A percentile compares a stretch with the other conserved stretches of the same genome.
Evolutionary conservation across 495 filamentous ascomycete species (phyloP).

Genomic region (Elasticomyces elasticus): DNA sequence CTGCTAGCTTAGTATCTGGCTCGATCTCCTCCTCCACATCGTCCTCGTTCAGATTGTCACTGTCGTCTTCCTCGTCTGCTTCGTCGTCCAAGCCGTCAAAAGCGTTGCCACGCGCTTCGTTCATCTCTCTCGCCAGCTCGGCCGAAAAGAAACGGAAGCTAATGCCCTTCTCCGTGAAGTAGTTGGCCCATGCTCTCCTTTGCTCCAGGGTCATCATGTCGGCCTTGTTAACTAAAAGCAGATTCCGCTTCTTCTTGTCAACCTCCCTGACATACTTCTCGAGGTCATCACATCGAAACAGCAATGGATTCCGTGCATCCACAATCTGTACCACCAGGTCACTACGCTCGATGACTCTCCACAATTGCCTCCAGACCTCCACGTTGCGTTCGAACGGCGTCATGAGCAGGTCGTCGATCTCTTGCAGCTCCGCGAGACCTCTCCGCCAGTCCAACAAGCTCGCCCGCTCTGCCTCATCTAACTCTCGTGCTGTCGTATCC

Average conservation of each 20-base stretch:
- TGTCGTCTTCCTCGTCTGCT: slow-evolving; percentile 33
- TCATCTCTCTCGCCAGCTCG: slow-evolving; percentile 75
- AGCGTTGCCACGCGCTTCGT: slow-evolving; percentile 47
- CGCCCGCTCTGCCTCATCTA: slow-evolving; percentile 70
- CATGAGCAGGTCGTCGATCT: slow-evolving; percentile 88
- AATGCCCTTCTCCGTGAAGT: slow-evolving; percentile 73
- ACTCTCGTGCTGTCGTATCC: slow-evolving; percentile 66
- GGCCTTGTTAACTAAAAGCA: slow-evolving; percentile 95
- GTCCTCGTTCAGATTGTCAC: slow-evolving; percentile 18
- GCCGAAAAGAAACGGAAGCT: slow-evolving; percentile 95
- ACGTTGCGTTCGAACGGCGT: slow-evolving; percentile 97
- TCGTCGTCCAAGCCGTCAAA: slow-evolving; percentile 30
- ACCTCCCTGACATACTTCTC: slow-evolving; percentile 93
- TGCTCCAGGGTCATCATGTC: slow-evolving; percentile 96
- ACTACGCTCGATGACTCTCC: slow-evolving; percentile 95
- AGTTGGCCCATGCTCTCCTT: slow-evolving; percentile 74
- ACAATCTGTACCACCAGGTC: slow-evolving; percentile 98
- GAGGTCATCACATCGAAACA: slow-evolving; percentile 90
- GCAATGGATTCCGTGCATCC: slow-evolving; percentile 86
- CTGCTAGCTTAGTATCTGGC: slow-evolving; percentile 10
- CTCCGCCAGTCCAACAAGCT: slow-evolving; percentile 82
- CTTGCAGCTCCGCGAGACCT: slow-evolving; percentile 82
- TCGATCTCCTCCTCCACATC: slow-evolving; percentile 26
- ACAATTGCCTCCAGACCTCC: slow-evolving; percentile 96
- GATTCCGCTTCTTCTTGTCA: slow-evolving; percentile 74